A percentile compares a stretch with the other conserved stretches of the same genome.
Conservation (phyloP, 2,329 filamentous ascomycete genomes). For the Penicillium brasilianum region DNA sequence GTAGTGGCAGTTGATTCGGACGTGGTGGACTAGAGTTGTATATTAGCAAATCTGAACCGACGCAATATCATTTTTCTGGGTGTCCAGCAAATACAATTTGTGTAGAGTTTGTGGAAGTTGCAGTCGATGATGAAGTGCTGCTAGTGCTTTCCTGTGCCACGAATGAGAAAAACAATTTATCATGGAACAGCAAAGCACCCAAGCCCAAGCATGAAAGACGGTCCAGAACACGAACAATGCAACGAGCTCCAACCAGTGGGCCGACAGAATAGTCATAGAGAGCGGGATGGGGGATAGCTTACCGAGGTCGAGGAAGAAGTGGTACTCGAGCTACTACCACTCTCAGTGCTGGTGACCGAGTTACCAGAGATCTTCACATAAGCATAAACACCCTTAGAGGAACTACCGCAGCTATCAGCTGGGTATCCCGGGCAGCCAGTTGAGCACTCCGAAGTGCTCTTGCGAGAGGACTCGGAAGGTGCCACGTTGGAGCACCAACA, state of each 20-base stretch:
- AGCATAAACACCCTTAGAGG: conserved; percentile 45
- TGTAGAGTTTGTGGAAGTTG: conserved; percentile 21
- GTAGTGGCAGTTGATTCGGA: conserved; percentile 24
- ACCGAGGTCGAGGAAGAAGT: conserved; percentile 34
- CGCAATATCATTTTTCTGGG: not conserved
- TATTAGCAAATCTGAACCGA: conserved; percentile 13
- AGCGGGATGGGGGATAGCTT: conserved; percentile 16
- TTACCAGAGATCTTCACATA: conserved; percentile 48
- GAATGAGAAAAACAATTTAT: conserved; percentile 25
- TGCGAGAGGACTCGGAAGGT: conserved; percentile 44
- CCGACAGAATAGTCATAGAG: not conserved
- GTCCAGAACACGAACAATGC: conserved; percentile 5
- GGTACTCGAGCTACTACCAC: conserved; percentile 22
- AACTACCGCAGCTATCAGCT: conserved; percentile 52
- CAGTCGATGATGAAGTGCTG: conserved; percentile 20
- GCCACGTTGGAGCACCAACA: conserved; percentile 58
- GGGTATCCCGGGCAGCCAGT: conserved; percentile 54
- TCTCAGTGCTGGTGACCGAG: conserved; percentile 41
- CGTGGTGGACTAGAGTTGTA: conserved; percentile 19
- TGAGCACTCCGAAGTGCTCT: conserved; percentile 41
- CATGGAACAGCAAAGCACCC: conserved; percentile 19
- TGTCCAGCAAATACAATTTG: conserved; percentile 19
- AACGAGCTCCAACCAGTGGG: not conserved
- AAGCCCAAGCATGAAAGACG: conserved; percentile 15
- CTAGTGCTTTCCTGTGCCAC: conserved; percentile 28